Base-by-base conservation (phyloP, 1,284 basidiomycete genomes). In the Apiotrichum sp. region DNA sequence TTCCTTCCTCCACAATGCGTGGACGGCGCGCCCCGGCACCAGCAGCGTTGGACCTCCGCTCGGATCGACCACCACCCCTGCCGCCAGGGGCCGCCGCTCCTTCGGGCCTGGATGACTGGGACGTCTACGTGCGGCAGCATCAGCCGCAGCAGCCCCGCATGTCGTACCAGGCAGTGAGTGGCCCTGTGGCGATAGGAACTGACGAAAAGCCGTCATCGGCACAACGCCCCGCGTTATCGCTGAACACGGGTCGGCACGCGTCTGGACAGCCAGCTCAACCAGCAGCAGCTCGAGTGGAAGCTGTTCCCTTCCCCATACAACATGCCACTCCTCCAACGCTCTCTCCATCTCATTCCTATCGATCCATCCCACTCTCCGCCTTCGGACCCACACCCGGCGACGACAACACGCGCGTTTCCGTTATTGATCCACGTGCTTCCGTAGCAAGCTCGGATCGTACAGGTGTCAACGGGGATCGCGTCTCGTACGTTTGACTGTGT, bases 1-100 rank as follows among this genome's bases (percentile, higher is more conserved):
- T 6, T 9, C 47, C 44, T 22, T 31, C 55, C n/a, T 62, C 62
- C 9, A 63, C 54, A 10, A n/a, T 64, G 45, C 48, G 62, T 29
- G 67, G 70, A 9, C 61, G 59, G 9, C 60, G 69, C 40, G 70
- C 70, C 8, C 68, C 70, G 6, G 70, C 69, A 8, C 70, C 70
- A 5, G 66, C 69, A n/a, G 69, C 68, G 7, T 53, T 72, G 31
- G 65, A 70, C 51, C 62, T 72, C 8, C 67, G 68, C 46, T 66
- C 47, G 6, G 47, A 48, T 34, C 47, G 47, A 29, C n/a, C 47
- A 5, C 35, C 29, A 6, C 46, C 47, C 3, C 10, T 33, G 16
- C 22, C 22, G 22, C 46, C 35, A 31, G n/a, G n/a, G 16, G 35
- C 35, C 8, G 34, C 35, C 3, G 35, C 47, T 6, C 36, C 4